Percentiles rank a stretch among this genome's conserved stretches.
Conservation (phyloP, 257 asterid species). For the Dorcoceras hygrometricum region DNA sequence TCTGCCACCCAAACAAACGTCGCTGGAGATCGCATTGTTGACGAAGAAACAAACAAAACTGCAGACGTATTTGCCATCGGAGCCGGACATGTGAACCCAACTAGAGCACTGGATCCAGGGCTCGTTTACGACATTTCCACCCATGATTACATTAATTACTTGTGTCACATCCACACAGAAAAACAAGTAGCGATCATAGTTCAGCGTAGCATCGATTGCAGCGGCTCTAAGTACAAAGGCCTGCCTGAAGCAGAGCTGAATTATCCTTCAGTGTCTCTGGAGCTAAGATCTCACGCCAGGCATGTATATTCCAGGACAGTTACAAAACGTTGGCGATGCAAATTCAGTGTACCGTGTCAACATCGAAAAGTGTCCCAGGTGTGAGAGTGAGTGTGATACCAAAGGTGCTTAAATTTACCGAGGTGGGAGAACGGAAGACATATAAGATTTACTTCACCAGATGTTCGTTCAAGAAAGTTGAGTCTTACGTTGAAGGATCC, state of each 20-base stretch:
- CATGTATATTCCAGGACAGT: constrained; percentile 35
- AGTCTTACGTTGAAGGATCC: constrained; percentile 25
- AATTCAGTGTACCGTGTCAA: constrained; percentile 20
- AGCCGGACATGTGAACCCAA: constrained; percentile 34
- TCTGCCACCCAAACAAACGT: constrained; percentile 22
- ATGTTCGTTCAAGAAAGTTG: constrained; percentile 2
- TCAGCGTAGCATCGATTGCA: constrained; percentile 15
- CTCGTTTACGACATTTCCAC: constrained; percentile 31
- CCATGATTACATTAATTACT: constrained; percentile 26
- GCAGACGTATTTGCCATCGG: constrained; percentile 35
- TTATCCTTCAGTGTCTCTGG: constrained; percentile 38
- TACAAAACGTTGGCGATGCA: constrained; percentile 40
- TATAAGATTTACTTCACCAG: constrained; percentile 25
- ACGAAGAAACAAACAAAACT: not conserved
- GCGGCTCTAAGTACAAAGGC: not conserved
- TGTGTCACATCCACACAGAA: constrained; percentile 27
- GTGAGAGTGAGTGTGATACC: constrained; percentile 29
- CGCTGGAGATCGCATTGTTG: constrained; percentile 13
- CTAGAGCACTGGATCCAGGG: constrained; percentile 33
- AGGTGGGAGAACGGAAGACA: constrained; percentile 19
- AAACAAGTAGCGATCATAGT: constrained; percentile 22
- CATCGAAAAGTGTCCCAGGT: constrained; percentile 15
- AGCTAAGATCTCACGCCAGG: not conserved
- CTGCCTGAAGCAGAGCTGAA: constrained; percentile 33
- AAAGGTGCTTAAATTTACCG: constrained; percentile 7